Base-by-base conservation (phyloP, 306 rosid genomes). In the Acacia confusa region DNA sequence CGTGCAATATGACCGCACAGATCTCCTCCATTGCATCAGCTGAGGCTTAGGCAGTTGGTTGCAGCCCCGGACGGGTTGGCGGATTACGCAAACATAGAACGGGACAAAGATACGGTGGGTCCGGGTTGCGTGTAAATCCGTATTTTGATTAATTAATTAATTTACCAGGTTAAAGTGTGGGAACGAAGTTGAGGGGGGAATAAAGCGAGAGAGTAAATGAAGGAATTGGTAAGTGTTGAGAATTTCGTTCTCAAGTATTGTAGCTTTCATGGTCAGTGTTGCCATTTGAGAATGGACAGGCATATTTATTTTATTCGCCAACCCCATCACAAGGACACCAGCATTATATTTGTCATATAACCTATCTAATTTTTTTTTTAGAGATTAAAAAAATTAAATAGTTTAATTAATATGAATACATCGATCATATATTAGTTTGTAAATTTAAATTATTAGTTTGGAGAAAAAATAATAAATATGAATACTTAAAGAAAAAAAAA, bases 271-370 rank as follows among this genome's bases (percentile, higher is more conserved):
- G 68, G 80, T 84, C 82, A 82, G 85, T 85, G 76, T 82, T 82
- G 86, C 86, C 86, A 87, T 84, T 74, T 68, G 27, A 78, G 88
- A 84, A 85, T 87, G 78, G 94, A 92, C 90, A 90, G 81, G 34
- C 58, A 66, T 82, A 73, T 90, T 84, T 63, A 87, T 82, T 25
- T 58, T 88, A 88, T 83, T 92, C 81, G 90, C 89, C 93, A 83
- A 79, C 88, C 83, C 70, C 81, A 74, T 82, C 83, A 85, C 44
- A 83, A 84, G 72, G 92, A 89, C 92, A 81, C 78, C 87, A 68
- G 61, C 20, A n/a, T 86, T 84, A 6, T 87, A 90, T 91, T 85
- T 70, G 82, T 52, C 45, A 34, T 34, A 34, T 34, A 34, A n/a
- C n/a, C n/a, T n/a, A n/a, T n/a, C n/a, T n/a, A n/a, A n/a, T n/a